A percentile compares a stretch with the other conserved stretches of the same genome.
Conservation (phyloP, 2,329 filamentous ascomycete genomes). For the Exophiala lecanii-corni region DNA sequence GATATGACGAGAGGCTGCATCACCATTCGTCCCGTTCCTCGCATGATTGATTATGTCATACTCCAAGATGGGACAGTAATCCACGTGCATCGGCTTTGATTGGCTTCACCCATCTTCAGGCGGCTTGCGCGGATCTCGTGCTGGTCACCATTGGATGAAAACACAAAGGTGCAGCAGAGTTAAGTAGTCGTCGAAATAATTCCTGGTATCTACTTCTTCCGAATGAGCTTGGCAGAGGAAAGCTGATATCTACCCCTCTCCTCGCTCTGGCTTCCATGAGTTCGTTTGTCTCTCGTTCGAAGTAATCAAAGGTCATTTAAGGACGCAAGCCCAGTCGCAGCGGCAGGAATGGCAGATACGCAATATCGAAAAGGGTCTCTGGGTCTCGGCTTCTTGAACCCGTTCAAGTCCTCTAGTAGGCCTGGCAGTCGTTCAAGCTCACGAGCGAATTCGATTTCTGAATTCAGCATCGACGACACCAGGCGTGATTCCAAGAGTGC, state of each 20-base stretch:
- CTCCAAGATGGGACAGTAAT: background rate
- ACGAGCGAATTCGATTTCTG: slow-evolving; percentile 12
- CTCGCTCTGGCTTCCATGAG: too few species aligned
- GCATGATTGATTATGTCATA: background rate
- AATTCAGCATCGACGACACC: slow-evolving; percentile 9
- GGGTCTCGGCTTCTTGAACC: slow-evolving; percentile 16
- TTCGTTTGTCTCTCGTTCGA: too few species aligned
- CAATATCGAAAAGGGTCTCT: slow-evolving; percentile 15
- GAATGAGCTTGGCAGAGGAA: too few species aligned
- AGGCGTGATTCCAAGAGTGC: slow-evolving; percentile 4
- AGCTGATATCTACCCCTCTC: background rate
- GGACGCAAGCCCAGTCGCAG: too few species aligned
- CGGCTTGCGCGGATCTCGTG: background rate
- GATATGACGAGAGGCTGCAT: background rate
- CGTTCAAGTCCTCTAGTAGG: slow-evolving; percentile 14
- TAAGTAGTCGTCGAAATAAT: too few species aligned
- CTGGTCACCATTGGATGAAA: slow-evolving; percentile 5
- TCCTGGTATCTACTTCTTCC: too few species aligned
- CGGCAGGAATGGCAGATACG: slow-evolving; percentile 16
- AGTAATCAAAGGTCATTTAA: too few species aligned
- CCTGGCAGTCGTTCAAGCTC: slow-evolving; percentile 11
- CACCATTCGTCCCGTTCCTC: background rate
- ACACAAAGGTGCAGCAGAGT: too few species aligned
- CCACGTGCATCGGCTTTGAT: background rate
- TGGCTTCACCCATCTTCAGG: background rate